Evolutionary conservation across 139 green algal genomes (phyloP).

Genomic region (Chlamydomonas sp.): DNA sequence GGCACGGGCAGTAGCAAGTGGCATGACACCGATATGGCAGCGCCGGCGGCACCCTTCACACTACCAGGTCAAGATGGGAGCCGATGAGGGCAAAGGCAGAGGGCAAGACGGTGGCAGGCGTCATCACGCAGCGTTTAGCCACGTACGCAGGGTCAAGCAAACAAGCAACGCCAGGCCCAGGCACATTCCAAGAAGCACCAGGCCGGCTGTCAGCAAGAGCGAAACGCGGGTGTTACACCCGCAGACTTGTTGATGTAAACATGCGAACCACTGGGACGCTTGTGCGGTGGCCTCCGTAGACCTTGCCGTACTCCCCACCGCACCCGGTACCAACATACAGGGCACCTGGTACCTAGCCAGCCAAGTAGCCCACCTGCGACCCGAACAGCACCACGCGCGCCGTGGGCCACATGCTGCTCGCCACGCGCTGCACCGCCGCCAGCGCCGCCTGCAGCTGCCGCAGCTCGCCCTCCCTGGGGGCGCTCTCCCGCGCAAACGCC

Average conservation of each 20-base stretch:
- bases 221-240: too few relatives aligned
- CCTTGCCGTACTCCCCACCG: too few relatives aligned
- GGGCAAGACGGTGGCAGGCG: background rate
- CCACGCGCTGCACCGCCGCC: slow-evolving; percentile 47
- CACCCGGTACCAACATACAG: too few relatives aligned
- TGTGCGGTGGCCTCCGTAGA: too few relatives aligned
- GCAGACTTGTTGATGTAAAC: too few relatives aligned
- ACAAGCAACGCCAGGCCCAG: too few relatives aligned
- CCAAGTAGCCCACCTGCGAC: slow-evolving; percentile 60
- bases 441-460: slow-evolving; percentile 43
- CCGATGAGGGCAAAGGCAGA: slow-evolving; percentile 6
- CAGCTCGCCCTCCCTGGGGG: slow-evolving; percentile 51
- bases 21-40: background rate
- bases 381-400: slow-evolving; percentile 76
- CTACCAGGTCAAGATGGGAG: slow-evolving; percentile 63
- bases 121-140: background rate
- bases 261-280: too few relatives aligned
- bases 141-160: too few relatives aligned
- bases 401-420: slow-evolving; percentile 61
- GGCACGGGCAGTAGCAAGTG: background rate
- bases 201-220: too few relatives aligned
- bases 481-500: slow-evolving; percentile 54
- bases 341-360: background rate
- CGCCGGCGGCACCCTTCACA: slow-evolving; percentile 26
- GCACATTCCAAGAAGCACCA: too few relatives aligned